Base-by-base conservation (phyloP, 805 yeast genomes). In the Kluyveromyces lactis region DNA sequence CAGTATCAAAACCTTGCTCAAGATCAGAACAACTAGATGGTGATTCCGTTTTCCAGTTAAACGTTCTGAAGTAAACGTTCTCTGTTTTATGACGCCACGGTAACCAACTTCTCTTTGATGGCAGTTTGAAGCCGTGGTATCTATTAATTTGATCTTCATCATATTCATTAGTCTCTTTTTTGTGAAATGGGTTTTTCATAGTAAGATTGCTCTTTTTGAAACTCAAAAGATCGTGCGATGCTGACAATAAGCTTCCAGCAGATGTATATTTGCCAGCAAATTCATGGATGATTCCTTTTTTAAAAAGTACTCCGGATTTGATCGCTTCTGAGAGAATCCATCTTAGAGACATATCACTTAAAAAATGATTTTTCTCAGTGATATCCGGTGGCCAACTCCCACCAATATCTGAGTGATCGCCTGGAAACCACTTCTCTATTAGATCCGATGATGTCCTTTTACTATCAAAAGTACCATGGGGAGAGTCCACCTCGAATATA, bases 331-430 rank as follows among this genome's bases (percentile, higher is more conserved):
- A 59, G 10, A 79, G 42, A 54, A 80, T 73, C 86, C 86, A 80
- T 43, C 79, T 63, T 18, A 80, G 58, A 0, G 85, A 62, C 12
- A 77, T 44, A 45, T 75, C 69, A 0, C 82, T 66, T 31, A 73
- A 69, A 29, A 32, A 42, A 19, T 51, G 52, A 10, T 47, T 41
- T 2, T 52, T 46, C 1, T 74, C 74, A 35, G 63, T 52, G 0
- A 42, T 26, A 51, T 73, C 79, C 4, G 64, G 55, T 1, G 64
- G 54, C 80, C 82, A 79, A 0, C 82, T 82, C 2, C 86, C 86
- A 2, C 86, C 86, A 48, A 75, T 60, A 55, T 80, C 86, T 8
- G 80, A 66, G 55, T 80, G 86, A 50, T 75, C 75, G 2, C 86
- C 87, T 1, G 82, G 74, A 49, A 80, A 80, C 80, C 81, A 80